Conservation (phyloP, 352 stramenopile genomes). For the Phytopythium delawarense region DNA sequence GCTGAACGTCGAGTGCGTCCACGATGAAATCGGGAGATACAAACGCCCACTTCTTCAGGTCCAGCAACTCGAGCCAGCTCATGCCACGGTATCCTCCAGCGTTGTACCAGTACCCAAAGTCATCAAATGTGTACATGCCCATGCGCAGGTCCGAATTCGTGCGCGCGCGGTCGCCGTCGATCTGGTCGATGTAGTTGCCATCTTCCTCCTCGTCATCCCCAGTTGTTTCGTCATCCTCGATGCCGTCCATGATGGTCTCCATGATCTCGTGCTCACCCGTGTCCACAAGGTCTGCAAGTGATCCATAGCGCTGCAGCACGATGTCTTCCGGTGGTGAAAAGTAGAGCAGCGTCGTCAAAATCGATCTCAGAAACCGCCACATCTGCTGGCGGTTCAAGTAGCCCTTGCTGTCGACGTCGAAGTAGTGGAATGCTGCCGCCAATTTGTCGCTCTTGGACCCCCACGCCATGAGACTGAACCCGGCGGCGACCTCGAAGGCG, state of each 20-base stretch:
- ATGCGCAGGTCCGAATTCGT: constrained; percentile 47
- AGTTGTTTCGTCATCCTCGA: constrained; percentile 19
- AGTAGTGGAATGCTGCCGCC: constrained; percentile 79
- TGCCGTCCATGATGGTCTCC: constrained; percentile 62
- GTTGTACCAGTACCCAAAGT: constrained; percentile 87
- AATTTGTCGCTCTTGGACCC: constrained; percentile 88
- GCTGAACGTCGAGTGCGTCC: constrained; percentile 58
- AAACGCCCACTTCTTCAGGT: constrained; percentile 83
- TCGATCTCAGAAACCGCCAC: constrained; percentile 80
- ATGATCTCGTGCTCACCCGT: constrained; percentile 76
- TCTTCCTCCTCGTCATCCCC: constrained; percentile 16
- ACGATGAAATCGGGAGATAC: constrained; percentile 66
- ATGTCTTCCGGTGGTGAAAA: constrained; percentile 63
- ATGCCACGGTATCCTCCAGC: constrained; percentile 65
- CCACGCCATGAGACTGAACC: constrained; percentile 76
- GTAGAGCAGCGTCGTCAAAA: constrained; percentile 70
- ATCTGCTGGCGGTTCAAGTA: constrained; percentile 78
- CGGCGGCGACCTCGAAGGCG: constrained; percentile 79
- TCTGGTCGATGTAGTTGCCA: constrained; percentile 29
- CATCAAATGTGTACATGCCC: constrained; percentile 74
- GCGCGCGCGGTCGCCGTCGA: constrained; percentile 31
- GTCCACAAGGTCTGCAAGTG: constrained; percentile 69
- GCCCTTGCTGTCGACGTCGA: constrained; percentile 76
- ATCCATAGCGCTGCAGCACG: constrained; percentile 52
- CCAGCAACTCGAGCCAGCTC: constrained; percentile 84